Evolutionary conservation across 1,284 basidiomycete genomes (phyloP), one percentile per base, ranked within the genome.

Genomic region (Cutaneotrichosporon cutaneum): DNA sequence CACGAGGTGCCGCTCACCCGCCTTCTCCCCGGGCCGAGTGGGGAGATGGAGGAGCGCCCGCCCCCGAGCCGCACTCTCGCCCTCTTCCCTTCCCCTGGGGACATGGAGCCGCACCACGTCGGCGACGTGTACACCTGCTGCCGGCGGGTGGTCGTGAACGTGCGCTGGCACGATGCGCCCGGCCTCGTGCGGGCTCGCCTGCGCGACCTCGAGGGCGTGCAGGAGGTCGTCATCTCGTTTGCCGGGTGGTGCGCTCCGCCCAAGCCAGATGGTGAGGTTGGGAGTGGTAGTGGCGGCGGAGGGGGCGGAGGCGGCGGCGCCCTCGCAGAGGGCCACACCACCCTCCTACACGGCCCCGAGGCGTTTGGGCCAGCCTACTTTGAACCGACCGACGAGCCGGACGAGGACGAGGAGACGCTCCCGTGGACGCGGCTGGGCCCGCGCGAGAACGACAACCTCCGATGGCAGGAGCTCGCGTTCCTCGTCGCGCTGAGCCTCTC

Each of bases 381-480:
- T 26, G 47, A 24, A 24, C 3, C 5, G 24, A 16, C 10, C 24
- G 24, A 16, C 27, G 48, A 18, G 6, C 24, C 24, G 24, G 47
- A 52, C 2, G 52, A 54, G 18, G 35, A 54, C n/a, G 35, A 26
- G 6, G 52, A 54, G 9, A 36, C 35, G 9, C 33, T 54, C 1
- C 52, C 52, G 7, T 54, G 52, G 52, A 16, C 13, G 4, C 35
- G 35, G 10, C 2, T 26, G 3, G 52, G 35, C 13, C 52, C 52
- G 16, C 52, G 52, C 33, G 33, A 39, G 5, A 54, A 36, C 24
- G 52, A 54, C 22, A 35, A 21, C 13, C 22, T 54, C 16, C 52
- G 52, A 18, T 54, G 52, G 52, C 52, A 54, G 33, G 52, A 54
- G 13, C 52, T 54, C 35, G 52, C 52, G 33, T 54, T 24, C 22